Evolutionary conservation across 371 early-diverging fungal genomes (phyloP), one percentile per base, ranked within the genome.

Genomic region (Smittium mucronatum): DNA sequence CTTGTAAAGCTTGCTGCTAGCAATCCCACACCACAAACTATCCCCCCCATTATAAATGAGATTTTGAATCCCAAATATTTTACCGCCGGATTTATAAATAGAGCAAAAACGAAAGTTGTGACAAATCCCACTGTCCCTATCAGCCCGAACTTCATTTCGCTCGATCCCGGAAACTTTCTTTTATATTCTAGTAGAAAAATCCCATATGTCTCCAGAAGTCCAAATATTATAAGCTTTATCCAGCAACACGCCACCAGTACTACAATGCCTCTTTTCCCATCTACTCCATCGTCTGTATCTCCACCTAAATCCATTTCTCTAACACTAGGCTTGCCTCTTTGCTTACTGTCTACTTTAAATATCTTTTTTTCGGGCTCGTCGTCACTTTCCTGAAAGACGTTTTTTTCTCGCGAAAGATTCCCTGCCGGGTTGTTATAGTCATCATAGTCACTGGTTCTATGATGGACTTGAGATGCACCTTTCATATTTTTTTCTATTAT

Each of bases 41-140:
- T n/a, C 5, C 63, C 63, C 26, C 31, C 29, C 5, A 61, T 28
- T 30, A 61, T 16, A 16, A 11, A 30, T 61, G 26, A 5, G 5
- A 15, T 61, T n/a, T 61, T 61, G 63, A 15, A 61, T 61, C 63
- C 63, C 5, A 61, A 61, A 61, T 15, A 11, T 26, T 33, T 61
- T 33, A 61, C 5, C 15, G 33, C 63, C 26, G 63, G 63, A n/a
- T 30, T 5, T 16, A 61, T 61, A 61, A 61, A 61, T 11, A 61
- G 29, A 33, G 63, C 16, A 61, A 61, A 61, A 61, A 61, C 16
- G 26, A 61, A 33, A 5, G 63, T 30, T 16, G 33, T 11, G 5
- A 26, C 63, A 61, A 61, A 33, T n/a, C 63, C 63, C 26, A 61
- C 11, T 16, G 63, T 61, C 16, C 31, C 63, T 11, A 61, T n/a